phyloP scores from a whole-genome alignment of 306 rosid species.

The Mucuna pruriens region DNA sequence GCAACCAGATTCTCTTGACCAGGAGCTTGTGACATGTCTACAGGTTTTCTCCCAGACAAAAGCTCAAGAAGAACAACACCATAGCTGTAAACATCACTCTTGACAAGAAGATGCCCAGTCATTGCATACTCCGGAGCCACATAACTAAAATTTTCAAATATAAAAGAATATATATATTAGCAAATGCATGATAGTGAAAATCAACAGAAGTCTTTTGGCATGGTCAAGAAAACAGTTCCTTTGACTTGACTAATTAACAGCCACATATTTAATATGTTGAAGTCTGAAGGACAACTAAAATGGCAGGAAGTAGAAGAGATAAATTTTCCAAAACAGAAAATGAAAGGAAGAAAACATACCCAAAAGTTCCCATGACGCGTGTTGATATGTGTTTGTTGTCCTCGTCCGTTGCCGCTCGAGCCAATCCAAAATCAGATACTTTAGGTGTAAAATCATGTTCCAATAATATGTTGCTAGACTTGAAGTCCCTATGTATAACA shows the following conservation, averaged over 20 bases:
- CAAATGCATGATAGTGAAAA: slow-evolving; percentile 19
- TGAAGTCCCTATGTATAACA: slow-evolving; percentile 92
- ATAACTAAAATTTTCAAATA: slow-evolving; percentile 55
- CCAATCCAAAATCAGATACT: slow-evolving; percentile 92
- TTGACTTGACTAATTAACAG: neutral
- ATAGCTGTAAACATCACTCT: slow-evolving; percentile 93
- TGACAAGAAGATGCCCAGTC: slow-evolving; percentile 94
- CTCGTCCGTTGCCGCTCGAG: slow-evolving; percentile 71
- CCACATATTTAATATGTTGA: slow-evolving; percentile 1
- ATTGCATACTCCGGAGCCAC: slow-evolving; percentile 96
- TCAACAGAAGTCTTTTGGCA: slow-evolving; percentile 9
- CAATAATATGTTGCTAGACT: slow-evolving; percentile 86
- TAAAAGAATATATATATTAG: slow-evolving; percentile 1
- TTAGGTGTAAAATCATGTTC: slow-evolving; percentile 87
- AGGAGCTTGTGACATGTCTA: slow-evolving; percentile 90
- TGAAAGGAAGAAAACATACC: slow-evolving; percentile 50
- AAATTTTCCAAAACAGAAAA: slow-evolving; percentile 6
- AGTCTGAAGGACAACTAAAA: neutral
- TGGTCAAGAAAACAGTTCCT: neutral
- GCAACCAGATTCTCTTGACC: slow-evolving; percentile 89
- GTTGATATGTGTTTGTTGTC: slow-evolving; percentile 75
- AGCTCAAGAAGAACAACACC: slow-evolving; percentile 96
- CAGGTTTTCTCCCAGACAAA: slow-evolving; percentile 81
- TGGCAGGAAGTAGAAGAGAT: neutral
- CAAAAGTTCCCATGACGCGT: slow-evolving; percentile 93